These are phyloP conservation scores for Hagleromyces aurorensis DNA, from an alignment of 805 yeast species.

Conservation along the genomic window DNA sequence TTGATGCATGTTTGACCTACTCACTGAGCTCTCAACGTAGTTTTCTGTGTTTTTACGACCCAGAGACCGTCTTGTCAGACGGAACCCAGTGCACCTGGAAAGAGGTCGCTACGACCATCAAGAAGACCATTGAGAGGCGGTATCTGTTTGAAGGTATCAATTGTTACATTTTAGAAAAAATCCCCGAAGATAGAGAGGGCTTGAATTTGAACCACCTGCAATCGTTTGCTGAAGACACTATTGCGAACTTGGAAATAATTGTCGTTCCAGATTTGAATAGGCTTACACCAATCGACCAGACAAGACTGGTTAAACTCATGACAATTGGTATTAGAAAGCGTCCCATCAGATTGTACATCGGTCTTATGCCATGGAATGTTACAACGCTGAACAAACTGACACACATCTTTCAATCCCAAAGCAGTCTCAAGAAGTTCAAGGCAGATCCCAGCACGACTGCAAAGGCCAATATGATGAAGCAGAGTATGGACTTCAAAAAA, in stretches of 20 bases:
- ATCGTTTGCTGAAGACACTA: neutral
- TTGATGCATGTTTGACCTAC: no score
- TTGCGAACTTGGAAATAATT: constrained; percentile 8
- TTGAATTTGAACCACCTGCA: constrained; percentile 1
- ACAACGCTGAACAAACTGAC: no score
- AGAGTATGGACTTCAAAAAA: neutral
- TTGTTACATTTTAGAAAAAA: constrained; percentile 5
- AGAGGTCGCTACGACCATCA: no score
- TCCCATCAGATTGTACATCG: constrained; percentile 5
- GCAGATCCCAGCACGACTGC: no score
- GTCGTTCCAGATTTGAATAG: constrained; percentile 17
- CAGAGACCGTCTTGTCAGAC: no score
- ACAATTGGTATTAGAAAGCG: constrained; percentile 2
- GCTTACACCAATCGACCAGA: constrained; percentile 10
- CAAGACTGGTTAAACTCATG: constrained; percentile 10
- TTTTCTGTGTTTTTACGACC: no score
- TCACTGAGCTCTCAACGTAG: no score
- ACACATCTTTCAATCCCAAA: no score
- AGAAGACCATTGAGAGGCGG: constrained; percentile 6
- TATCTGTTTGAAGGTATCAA: constrained; percentile 4
- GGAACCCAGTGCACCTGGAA: no score
- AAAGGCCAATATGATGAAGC: no score
- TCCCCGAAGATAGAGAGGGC: constrained; percentile 2
- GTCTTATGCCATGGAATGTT: constrained; percentile 9
- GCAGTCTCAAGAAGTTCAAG: no score